Evolutionary conservation across 2,329 filamentous ascomycete species (phyloP).

Genomic region (Echinosphaeria canescens): DNA sequence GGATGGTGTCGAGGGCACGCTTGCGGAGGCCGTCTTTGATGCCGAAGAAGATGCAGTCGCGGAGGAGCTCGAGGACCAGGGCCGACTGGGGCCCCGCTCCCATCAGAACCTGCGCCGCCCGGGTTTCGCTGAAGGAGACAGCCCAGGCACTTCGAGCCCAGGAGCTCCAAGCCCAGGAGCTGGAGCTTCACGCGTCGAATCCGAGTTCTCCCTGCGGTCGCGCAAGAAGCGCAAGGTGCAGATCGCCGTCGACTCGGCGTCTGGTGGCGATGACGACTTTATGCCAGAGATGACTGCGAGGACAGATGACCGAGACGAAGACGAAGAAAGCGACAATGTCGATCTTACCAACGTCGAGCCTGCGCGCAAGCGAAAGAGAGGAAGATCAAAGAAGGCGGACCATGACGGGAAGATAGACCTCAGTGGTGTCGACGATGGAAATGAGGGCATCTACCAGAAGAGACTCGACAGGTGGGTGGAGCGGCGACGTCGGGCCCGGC

Average conservation of each 20-base stretch:
- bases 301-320: no score
- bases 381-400: slow-evolving; percentile 11
- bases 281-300: no score
- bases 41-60: slow-evolving; percentile 53
- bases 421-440: slow-evolving; percentile 62
- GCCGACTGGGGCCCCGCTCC: slow-evolving; percentile 29
- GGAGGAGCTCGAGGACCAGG: slow-evolving; percentile 20
- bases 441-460: slow-evolving; percentile 58
- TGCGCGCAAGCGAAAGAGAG: slow-evolving; percentile 16
- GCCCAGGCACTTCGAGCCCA: slow-evolving; percentile 9
- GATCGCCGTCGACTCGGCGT: slow-evolving; percentile 10
- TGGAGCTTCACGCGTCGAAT: slow-evolving; percentile 17
- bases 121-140: slow-evolving; percentile 38
- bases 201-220: slow-evolving; percentile 34
- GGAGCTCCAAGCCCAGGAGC: no score
- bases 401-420: slow-evolving; percentile 23
- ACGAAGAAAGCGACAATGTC: slow-evolving; percentile 14
- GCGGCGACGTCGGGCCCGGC: slow-evolving; percentile 18
- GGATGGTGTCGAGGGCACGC: slow-evolving; percentile 39
- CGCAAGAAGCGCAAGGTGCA: slow-evolving; percentile 29
- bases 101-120: slow-evolving; percentile 56
- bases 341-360: slow-evolving; percentile 16
- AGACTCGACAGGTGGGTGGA: slow-evolving; percentile 58
- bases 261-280: no score
- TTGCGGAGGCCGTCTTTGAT: slow-evolving; percentile 61